Percentiles rank a stretch among this genome's conserved stretches.
Evolutionary conservation across 2,329 filamentous ascomycete species (phyloP).

Genomic region (Clonostachys sp.): DNA sequence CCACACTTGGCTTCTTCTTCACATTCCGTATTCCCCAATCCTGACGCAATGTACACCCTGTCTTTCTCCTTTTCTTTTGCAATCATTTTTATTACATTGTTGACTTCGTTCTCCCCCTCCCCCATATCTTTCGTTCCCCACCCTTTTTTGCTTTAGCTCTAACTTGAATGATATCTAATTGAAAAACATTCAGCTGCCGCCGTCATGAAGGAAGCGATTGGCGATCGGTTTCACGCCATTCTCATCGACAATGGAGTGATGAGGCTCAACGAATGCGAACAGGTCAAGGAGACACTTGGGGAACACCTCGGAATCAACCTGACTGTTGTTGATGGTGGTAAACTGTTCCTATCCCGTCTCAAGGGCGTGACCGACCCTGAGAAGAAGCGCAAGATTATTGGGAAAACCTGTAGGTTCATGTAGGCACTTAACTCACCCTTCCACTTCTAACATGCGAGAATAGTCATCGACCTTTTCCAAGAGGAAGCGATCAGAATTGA

Average conservation of each 20-base stretch:
- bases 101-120: too few species aligned
- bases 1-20: too few species aligned
- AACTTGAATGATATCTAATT: too few species aligned
- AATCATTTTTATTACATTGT: too few species aligned
- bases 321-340: slow-evolving; percentile 75
- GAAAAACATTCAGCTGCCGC: slow-evolving; percentile 51
- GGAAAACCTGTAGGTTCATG: slow-evolving; percentile 45
- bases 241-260: slow-evolving; percentile 84
- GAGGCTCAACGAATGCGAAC: slow-evolving; percentile 76
- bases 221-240: slow-evolving; percentile 72
- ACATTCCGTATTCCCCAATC: too few species aligned
- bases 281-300: slow-evolving; percentile 75
- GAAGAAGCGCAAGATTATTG: slow-evolving; percentile 88
- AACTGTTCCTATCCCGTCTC: slow-evolving; percentile 73
- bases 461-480: slow-evolving; percentile 65
- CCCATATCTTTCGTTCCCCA: too few species aligned
- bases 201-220: slow-evolving; percentile 82
- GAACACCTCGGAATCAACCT: slow-evolving; percentile 85
- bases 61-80: too few species aligned
- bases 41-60: too few species aligned
- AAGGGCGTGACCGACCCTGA: slow-evolving; percentile 76
- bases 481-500: slow-evolving; percentile 68
- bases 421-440: not conserved
- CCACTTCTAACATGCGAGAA: slow-evolving; percentile 2
- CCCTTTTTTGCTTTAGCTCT: too few species aligned